Base-by-base conservation (phyloP, 2,329 filamentous ascomycete genomes). In the Pseudocercospora musae region DNA sequence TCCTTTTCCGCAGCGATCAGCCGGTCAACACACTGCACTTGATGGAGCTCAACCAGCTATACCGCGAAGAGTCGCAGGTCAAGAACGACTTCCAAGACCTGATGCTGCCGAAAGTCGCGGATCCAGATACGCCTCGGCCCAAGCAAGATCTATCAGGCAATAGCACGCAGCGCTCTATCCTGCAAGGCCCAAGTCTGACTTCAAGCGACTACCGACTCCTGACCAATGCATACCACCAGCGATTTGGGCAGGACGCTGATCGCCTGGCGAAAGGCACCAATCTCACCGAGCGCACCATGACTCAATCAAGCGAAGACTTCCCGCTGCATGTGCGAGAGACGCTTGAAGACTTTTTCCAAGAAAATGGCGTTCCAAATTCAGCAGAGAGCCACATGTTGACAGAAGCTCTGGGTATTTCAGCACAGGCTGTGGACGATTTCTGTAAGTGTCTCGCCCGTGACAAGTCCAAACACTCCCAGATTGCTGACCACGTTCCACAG, bases 381-480 rank as follows among this genome's bases (percentile, higher is more conserved):
- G 55, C 50, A 10, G 66, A 68, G 57, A 48, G 57, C 11, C 18
- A 54, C 31, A 56, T 67, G 62, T 55, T 69, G 48, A 44, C 55
- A 25, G 15, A 52, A 21, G 59, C 60, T 33, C 52, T 62, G n/a
- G 18, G 23, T 7, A 11, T 64, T 11, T 46, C 55, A 25, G 56
- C 49, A 23, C 29, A 49, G 18, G 52, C 20, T 13, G 52, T 67
- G 23, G 46, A 49, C 23, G 21, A 58, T 20, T 70, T 61, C 60
- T 68, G 66, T 70, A 55, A 63, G 68, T 64, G 15, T 18, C 59
- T 27, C 56, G 55, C 42, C 40, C n/a, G 6, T 31, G 18, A 31
- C 23, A 33, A 29, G 18, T 44, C 27, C 33, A n/a, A 2, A 2
- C 20, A n/a, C 0, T 29, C 29, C 52, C 6, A n/a, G n/a, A 15